phyloP scores from a whole-genome alignment of 1,139 yeast species.

The Eremothecium coryli region DNA sequence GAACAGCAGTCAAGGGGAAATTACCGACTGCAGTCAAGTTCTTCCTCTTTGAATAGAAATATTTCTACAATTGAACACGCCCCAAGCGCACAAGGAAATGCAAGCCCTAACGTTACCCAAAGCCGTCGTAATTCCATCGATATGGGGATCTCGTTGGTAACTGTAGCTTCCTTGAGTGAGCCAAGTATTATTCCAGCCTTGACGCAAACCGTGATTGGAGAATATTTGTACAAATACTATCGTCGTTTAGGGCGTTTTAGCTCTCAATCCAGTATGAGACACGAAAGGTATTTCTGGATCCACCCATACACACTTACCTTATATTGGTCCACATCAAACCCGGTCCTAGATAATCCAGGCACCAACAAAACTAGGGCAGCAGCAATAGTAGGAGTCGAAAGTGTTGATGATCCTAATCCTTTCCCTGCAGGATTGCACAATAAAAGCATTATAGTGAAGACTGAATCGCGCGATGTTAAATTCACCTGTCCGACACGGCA shows the following conservation, averaged over 20 bases:
- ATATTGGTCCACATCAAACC: conserved; percentile 82
- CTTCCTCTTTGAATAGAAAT: conserved; percentile 11
- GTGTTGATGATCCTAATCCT: conserved; percentile 79
- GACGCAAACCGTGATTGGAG: conserved; percentile 91
- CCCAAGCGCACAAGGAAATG: conserved; percentile 9
- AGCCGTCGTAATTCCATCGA: conserved; percentile 10
- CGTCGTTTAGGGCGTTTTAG: conserved; percentile 68
- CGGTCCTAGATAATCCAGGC: conserved; percentile 58
- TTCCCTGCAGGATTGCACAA: conserved; percentile 84
- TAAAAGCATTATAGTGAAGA: conserved; percentile 69
- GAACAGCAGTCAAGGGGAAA: conserved; percentile 15
- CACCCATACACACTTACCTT: conserved; percentile 88
- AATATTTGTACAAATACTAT: conserved; percentile 77
- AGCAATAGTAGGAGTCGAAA: conserved; percentile 70
- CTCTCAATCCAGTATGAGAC: conserved; percentile 70
- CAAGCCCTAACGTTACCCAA: neutral
- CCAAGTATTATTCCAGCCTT: conserved; percentile 76
- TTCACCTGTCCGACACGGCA: conserved; percentile 82
- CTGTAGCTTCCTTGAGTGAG: conserved; percentile 63
- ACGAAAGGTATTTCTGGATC: conserved; percentile 91
- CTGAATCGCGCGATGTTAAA: conserved; percentile 60
- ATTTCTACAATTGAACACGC: conserved; percentile 10
- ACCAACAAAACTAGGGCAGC: conserved; percentile 65
- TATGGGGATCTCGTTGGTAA: conserved; percentile 46
- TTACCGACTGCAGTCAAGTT: conserved; percentile 17